phyloP scores from a whole-genome alignment of 192 early-diverging fungal genomes.

The Umbelopsis sp. region DNA sequence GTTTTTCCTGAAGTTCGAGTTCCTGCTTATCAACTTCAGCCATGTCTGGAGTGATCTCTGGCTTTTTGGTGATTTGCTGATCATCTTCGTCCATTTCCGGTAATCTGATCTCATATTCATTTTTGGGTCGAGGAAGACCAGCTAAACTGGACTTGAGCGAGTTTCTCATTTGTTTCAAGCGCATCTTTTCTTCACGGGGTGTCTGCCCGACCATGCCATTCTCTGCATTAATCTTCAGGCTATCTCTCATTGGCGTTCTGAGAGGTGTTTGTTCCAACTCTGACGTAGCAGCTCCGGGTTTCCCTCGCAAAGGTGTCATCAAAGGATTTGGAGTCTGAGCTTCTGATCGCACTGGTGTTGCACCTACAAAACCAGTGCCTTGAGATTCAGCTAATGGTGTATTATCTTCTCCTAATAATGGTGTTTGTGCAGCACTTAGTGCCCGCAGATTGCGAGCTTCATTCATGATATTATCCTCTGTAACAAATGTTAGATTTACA shows the following conservation, averaged over 20 bases:
- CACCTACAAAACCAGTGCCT: conserved; percentile 64
- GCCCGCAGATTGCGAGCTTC: conserved; percentile 86
- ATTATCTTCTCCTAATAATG: conserved; percentile 81
- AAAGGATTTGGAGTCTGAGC: conserved; percentile 86
- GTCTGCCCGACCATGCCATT: conserved; percentile 56
- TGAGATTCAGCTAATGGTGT: conserved; percentile 36
- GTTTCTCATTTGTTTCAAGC: conserved; percentile 64
- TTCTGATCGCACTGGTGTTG: conserved; percentile 55
- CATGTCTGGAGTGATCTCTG: conserved; percentile 69
- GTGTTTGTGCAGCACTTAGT: conserved; percentile 76
- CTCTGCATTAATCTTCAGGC: conserved; percentile 61
- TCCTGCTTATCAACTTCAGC: conserved; percentile 65
- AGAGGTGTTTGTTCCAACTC: conserved; percentile 62
- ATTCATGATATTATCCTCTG: conserved; percentile 68
- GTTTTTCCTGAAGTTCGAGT: conserved; percentile 50
- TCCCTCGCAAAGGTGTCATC: conserved; percentile 36
- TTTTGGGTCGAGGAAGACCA: conserved; percentile 83
- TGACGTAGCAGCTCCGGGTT: conserved; percentile 34
- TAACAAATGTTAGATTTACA: conserved; percentile 3
- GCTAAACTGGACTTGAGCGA: conserved; percentile 72
- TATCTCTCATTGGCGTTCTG: conserved; percentile 61
- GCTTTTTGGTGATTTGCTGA: conserved; percentile 26
- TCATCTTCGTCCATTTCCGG: conserved; percentile 63
- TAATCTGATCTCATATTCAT: conserved; percentile 90
- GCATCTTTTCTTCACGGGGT: conserved; percentile 65